Evolutionary conservation across 2,329 filamentous ascomycete genomes (phyloP).

Genomic region (Nannizziopsis barbatae): DNA sequence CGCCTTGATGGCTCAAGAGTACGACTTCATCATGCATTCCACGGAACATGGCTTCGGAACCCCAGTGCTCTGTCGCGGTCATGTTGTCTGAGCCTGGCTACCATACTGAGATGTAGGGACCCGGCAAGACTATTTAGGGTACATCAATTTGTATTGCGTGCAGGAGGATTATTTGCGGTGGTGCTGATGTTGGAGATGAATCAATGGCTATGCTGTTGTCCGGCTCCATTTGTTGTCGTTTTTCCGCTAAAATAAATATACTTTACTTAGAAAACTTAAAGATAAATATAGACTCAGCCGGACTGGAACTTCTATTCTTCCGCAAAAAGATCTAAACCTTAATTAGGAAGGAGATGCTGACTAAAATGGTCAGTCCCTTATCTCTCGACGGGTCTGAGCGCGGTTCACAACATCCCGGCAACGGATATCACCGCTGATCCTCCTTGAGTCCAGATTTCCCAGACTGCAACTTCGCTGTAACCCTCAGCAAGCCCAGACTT

Average conservation of each 20-base stretch:
- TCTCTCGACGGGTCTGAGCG: too few relatives aligned
- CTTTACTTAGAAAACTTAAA: too few relatives aligned
- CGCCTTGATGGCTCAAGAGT: slow-evolving; percentile 12
- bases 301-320: too few relatives aligned
- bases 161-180: slow-evolving; percentile 2
- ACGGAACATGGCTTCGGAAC: slow-evolving; percentile 13
- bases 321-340: too few relatives aligned
- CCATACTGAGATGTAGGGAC: slow-evolving; percentile 1
- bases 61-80: slow-evolving; percentile 7
- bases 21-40: slow-evolving; percentile 10
- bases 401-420: too few relatives aligned
- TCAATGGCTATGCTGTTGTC: too few relatives aligned
- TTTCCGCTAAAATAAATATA: too few relatives aligned
- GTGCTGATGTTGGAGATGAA: slow-evolving; percentile 1
- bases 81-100: slow-evolving; percentile 5
- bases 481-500: neutral
- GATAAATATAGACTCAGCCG: too few relatives aligned
- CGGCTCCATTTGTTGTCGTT: too few relatives aligned
- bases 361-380: neutral
- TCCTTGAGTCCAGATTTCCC: neutral
- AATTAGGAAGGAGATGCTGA: neutral
- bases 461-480: too few relatives aligned
- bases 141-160: neutral
- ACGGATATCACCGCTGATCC: too few relatives aligned
- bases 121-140: neutral